Conservation (phyloP, 2,329 filamentous ascomycete species). For the Coniochaeta sp. region DNA sequence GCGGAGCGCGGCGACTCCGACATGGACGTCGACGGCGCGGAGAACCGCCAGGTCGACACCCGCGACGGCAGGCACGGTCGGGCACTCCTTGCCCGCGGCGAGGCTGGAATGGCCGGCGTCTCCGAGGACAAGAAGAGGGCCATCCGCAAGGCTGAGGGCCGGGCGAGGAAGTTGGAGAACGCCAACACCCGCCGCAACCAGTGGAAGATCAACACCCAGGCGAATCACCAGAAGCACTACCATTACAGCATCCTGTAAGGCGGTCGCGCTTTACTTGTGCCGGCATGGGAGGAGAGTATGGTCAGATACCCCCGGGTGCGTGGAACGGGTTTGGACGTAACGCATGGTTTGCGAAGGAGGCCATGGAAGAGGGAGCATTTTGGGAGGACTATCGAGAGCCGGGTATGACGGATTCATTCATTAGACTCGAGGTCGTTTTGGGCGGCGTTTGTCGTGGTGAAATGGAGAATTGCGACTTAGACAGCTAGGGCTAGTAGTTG, state of each 20-base stretch:
- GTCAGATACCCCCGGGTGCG: no score
- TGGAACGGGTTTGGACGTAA: neutral
- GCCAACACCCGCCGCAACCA: conserved; percentile 56
- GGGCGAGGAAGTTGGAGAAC: conserved; percentile 59
- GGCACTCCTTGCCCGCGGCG: conserved; percentile 10
- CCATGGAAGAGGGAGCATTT: neutral
- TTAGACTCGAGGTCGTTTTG: neutral
- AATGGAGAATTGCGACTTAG: neutral
- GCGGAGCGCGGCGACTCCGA: conserved; percentile 11
- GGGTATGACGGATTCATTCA: neutral
- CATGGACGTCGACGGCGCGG: conserved; percentile 16
- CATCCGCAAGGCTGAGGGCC: conserved; percentile 47
- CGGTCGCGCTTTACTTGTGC: neutral
- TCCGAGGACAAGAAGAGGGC: conserved; percentile 8
- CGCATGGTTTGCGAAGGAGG: no score
- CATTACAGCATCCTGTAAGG: conserved; percentile 30
- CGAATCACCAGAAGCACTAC: conserved; percentile 65
- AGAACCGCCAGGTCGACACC: conserved; percentile 2
- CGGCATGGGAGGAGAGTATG: neutral
- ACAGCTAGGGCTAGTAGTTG: neutral
- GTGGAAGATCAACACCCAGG: conserved; percentile 64
- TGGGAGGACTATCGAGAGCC: no score
- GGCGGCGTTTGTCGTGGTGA: neutral
- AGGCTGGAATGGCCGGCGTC: conserved; percentile 10
- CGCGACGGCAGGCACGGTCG: conserved; percentile 11